phyloP scores from a whole-genome alignment of 257 asterid species.

The Rubia yunnanensis region DNA sequence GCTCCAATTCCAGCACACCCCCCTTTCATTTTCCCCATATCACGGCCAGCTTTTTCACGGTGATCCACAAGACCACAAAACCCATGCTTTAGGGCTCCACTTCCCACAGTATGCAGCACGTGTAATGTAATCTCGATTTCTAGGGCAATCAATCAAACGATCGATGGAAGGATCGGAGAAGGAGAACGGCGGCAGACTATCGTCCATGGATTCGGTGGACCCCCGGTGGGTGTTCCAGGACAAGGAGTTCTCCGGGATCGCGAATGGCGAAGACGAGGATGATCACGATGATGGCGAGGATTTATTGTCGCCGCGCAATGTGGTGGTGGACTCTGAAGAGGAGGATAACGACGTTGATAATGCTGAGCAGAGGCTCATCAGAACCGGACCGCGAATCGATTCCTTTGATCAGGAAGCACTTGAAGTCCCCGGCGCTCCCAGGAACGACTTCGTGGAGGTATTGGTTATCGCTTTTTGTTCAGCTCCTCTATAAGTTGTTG shows the following conservation, averaged over 20 bases:
- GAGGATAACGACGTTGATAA: constrained; percentile 60
- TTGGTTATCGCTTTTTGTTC: constrained; percentile 4
- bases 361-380: constrained; percentile 74
- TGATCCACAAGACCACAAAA: constrained; percentile 2
- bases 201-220: constrained; percentile 85
- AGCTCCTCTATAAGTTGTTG: neutral
- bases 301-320: constrained; percentile 31
- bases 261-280: constrained; percentile 32
- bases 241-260: constrained; percentile 51
- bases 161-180: constrained; percentile 72
- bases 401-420: constrained; percentile 96
- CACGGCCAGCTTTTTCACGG: neutral
- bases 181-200: constrained; percentile 46
- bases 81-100: constrained; percentile 6
- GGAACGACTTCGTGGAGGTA: constrained; percentile 67
- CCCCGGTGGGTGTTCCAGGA: constrained; percentile 97
- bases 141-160: neutral
- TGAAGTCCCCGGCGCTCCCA: constrained; percentile 83
- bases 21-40: neutral
- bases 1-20: neutral
- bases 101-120: neutral
- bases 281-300: constrained; percentile 32
- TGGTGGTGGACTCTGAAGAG: constrained; percentile 31
- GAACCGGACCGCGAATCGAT: constrained; percentile 93
- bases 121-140: neutral